Conservation (phyloP, 345 rosid genomes). For the Rhizophora mangle region DNA sequence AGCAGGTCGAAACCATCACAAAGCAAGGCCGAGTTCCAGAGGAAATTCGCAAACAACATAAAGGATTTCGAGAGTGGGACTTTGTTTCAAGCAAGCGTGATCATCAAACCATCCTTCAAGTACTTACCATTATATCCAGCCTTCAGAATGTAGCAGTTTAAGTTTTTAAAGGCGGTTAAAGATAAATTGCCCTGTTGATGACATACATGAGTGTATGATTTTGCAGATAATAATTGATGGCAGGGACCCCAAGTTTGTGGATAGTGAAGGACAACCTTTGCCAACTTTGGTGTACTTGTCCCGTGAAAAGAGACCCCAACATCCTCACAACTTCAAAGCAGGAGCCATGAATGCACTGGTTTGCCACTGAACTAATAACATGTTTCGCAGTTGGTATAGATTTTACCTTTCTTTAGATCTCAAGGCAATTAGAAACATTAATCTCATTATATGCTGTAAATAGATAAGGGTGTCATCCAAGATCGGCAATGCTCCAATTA, state of each 20-base stretch:
- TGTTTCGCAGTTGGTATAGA: too few species aligned
- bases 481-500: conserved; percentile 40
- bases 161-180: neutral
- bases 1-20: conserved; percentile 22
- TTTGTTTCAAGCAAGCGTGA: conserved; percentile 19
- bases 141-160: neutral
- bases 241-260: conserved; percentile 19
- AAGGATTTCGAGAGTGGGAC: conserved; percentile 37
- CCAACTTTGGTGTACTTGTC: conserved; percentile 47
- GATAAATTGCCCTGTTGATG: neutral
- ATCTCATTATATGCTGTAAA: neutral
- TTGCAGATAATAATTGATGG: conserved; percentile 24
- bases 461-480: conserved; percentile 52
- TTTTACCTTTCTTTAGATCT: too few species aligned
- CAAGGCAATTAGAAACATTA: too few species aligned
- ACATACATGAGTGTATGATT: neutral
- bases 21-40: conserved; percentile 29
- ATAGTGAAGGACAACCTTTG: conserved; percentile 31
- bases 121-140: conserved; percentile 7
- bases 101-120: conserved; percentile 40
- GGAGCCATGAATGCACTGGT: conserved; percentile 58
- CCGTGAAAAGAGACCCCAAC: conserved; percentile 43
- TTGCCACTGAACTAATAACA: too few species aligned
- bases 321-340: conserved; percentile 47
- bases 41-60: conserved; percentile 19